These are phyloP conservation scores for Perkinsus chesapeaki DNA, from an alignment of 169 alveolate species.

Conservation along the genomic window DNA sequence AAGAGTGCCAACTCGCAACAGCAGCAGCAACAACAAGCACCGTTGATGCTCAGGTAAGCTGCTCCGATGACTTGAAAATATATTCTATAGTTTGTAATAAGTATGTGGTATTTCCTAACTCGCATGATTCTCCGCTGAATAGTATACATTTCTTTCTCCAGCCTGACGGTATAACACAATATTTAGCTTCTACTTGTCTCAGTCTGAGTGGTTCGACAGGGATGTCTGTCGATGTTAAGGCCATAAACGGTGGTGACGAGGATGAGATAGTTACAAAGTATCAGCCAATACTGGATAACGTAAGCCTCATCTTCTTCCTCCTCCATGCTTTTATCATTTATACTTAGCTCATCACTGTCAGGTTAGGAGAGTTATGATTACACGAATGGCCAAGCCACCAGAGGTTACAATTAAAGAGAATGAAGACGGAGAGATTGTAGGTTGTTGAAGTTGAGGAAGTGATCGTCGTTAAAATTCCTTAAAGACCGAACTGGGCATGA, in stretches of 20 bases:
- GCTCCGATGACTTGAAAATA: conserved; percentile 8
- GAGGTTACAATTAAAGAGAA: conserved; percentile 66
- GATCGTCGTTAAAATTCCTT: too few relatives aligned
- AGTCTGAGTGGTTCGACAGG: background rate
- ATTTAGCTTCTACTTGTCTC: background rate
- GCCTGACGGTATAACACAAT: too few relatives aligned
- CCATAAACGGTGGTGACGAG: conserved; percentile 14
- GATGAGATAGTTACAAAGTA: conserved; percentile 11
- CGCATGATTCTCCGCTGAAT: background rate
- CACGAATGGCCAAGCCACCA: conserved; percentile 93
- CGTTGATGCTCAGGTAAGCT: conserved; percentile 1
- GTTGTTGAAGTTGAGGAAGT: too few relatives aligned
- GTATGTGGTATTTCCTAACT: conserved; percentile 33
- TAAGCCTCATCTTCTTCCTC: too few relatives aligned
- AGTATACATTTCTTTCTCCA: background rate
- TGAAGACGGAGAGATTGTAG: conserved; percentile 69
- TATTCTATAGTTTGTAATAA: conserved; percentile 20
- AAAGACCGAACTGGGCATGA: too few relatives aligned
- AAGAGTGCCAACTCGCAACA: background rate
- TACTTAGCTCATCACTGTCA: conserved; percentile 37
- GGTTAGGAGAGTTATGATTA: conserved; percentile 68
- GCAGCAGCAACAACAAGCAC: background rate
- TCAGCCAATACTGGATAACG: conserved; percentile 21
- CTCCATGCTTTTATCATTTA: conserved; percentile 33
- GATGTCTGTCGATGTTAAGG: conserved; percentile 28